Evolutionary conservation across 2,329 filamentous ascomycete genomes (phyloP).

Genomic region (Orbilia javanica): DNA sequence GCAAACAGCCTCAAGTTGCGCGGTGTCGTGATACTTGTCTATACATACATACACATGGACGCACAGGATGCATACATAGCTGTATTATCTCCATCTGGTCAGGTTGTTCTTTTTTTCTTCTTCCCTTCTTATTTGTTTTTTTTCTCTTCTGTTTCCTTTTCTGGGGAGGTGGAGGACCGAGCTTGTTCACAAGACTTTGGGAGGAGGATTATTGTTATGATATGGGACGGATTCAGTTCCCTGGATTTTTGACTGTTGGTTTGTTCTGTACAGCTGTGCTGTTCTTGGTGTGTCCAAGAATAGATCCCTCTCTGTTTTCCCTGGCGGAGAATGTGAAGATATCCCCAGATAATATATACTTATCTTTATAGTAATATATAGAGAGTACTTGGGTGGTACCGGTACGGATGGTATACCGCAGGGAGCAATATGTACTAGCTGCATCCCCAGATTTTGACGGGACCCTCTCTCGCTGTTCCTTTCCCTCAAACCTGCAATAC

Average conservation of each 20-base stretch:
- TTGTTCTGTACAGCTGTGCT: conserved; percentile 2
- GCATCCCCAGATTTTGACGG: conserved; percentile 11
- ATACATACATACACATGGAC: neutral
- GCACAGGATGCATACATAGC: neutral
- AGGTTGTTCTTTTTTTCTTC: neutral
- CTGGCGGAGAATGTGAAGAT: neutral
- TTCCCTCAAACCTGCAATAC: neutral
- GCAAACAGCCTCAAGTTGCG: neutral
- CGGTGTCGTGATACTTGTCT: conserved; percentile 16
- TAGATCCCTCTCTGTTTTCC: neutral
- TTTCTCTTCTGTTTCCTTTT: too few species aligned
- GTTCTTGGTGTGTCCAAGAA: conserved; percentile 10
- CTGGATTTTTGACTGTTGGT: neutral
- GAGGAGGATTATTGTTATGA: too few species aligned
- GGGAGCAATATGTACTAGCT: neutral
- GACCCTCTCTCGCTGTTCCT: neutral
- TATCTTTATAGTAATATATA: neutral
- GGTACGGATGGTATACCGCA: neutral
- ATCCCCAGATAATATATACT: neutral
- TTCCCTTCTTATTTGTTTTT: too few species aligned
- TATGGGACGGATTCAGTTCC: conserved; percentile 4
- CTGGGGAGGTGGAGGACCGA: neutral
- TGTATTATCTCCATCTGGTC: neutral
- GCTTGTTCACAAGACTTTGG: conserved; percentile 2
- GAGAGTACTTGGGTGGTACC: neutral